Evolutionary conservation across 2,329 filamentous ascomycete genomes (phyloP).

Genomic region (Sporothrix luriei): DNA sequence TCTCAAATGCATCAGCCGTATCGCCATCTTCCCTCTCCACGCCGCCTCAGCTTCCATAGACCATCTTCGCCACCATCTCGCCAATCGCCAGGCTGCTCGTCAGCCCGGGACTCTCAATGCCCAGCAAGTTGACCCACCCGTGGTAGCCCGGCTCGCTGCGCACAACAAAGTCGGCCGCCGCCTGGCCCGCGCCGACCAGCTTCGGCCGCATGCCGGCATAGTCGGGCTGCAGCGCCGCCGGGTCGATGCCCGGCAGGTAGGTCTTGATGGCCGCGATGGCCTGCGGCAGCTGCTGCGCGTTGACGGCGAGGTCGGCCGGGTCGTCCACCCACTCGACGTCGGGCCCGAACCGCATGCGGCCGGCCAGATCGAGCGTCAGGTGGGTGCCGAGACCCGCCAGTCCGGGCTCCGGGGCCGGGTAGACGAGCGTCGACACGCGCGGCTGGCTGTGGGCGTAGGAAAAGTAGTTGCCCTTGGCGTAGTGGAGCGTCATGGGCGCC

Average conservation of each 20-base stretch:
- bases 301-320: constrained; percentile 70
- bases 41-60: constrained; percentile 45
- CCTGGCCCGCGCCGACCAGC: constrained; percentile 60
- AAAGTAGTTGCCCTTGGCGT: constrained; percentile 95
- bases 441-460: constrained; percentile 71
- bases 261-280: constrained; percentile 74
- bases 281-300: constrained; percentile 58
- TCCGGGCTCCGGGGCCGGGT: constrained; percentile 82
- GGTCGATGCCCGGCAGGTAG: constrained; percentile 77
- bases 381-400: constrained; percentile 88
- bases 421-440: constrained; percentile 71
- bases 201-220: constrained; percentile 94
- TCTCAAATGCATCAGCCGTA: background rate
- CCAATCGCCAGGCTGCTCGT: constrained; percentile 86
- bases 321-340: constrained; percentile 90
- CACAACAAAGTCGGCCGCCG: constrained; percentile 85
- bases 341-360: constrained; percentile 85
- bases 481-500: constrained; percentile 62
- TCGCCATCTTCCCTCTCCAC: background rate
- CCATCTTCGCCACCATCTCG: constrained; percentile 65
- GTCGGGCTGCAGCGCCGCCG: constrained; percentile 68
- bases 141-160: constrained; percentile 72
- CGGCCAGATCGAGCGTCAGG: constrained; percentile 83
- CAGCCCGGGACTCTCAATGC: constrained; percentile 90
- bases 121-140: constrained; percentile 86